phyloP scores from a whole-genome alignment of 768 basidiomycete genomes.

The Lactarius psammicola region DNA sequence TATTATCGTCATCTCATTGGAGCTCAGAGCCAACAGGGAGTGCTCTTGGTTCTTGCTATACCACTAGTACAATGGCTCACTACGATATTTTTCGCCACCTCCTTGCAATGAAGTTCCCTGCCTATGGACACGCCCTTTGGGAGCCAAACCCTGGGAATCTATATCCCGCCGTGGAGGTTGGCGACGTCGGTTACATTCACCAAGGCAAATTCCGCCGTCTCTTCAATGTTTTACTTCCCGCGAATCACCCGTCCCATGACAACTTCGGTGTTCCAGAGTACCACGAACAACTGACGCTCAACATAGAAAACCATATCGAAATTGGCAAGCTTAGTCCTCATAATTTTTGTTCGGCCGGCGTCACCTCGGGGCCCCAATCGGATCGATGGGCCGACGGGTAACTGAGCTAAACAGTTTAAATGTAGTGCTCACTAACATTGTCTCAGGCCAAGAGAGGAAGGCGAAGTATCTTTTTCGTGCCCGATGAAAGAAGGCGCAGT shows the following conservation, averaged over 20 bases:
- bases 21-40: too few species aligned
- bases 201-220: conserved; percentile 27
- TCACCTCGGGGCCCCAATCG: not conserved
- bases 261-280: conserved; percentile 12
- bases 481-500: not conserved
- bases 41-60: too few species aligned
- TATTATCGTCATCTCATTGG: too few species aligned
- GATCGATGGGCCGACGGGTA: too few species aligned
- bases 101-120: conserved; percentile 10
- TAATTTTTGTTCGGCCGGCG: not conserved
- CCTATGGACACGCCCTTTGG: conserved; percentile 25
- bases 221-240: conserved; percentile 24
- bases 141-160: conserved; percentile 21
- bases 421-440: too few species aligned
- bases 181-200: conserved; percentile 30
- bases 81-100: conserved; percentile 23
- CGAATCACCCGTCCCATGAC: conserved; percentile 9
- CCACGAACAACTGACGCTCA: conserved; percentile 1
- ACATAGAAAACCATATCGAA: not conserved
- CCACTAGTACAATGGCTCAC: conserved; percentile 3
- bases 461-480: not conserved
- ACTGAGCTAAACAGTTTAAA: too few species aligned
- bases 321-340: not conserved
- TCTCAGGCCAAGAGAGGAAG: too few species aligned
- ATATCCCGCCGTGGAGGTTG: conserved; percentile 23